phyloP scores from a whole-genome alignment of 2,329 filamentous ascomycete genomes.

The Phaeosphaeriaceae sp. region DNA sequence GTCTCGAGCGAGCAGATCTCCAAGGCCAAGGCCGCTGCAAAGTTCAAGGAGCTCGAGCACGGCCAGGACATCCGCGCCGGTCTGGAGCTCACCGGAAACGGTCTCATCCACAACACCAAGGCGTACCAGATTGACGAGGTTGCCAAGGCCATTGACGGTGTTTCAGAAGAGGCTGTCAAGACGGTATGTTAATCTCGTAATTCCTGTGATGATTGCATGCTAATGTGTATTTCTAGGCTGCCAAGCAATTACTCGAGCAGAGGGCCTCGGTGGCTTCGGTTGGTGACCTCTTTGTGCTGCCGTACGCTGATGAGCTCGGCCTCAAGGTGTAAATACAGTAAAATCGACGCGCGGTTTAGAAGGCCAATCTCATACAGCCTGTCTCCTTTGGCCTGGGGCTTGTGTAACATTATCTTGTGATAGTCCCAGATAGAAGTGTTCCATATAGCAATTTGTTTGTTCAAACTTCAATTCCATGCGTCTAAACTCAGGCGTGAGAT shows the following conservation, averaged over 20 bases:
- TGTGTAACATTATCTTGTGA: conserved; percentile 53
- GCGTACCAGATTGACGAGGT: conserved; percentile 83
- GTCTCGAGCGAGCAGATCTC: conserved; percentile 84
- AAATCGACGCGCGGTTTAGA: conserved; percentile 30
- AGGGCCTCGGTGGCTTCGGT: conserved; percentile 91
- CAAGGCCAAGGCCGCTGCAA: conserved; percentile 91
- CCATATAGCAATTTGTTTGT: conserved; percentile 46
- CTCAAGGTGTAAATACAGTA: conserved; percentile 80
- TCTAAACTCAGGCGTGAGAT: neutral
- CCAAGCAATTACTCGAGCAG: conserved; percentile 83
- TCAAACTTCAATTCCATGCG: conserved; percentile 12
- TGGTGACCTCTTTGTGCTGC: conserved; percentile 88
- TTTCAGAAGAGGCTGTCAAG: conserved; percentile 85
- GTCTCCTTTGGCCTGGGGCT: conserved; percentile 29
- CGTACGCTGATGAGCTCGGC: conserved; percentile 92
- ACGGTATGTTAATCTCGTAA: conserved; percentile 65
- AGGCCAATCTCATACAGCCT: conserved; percentile 33
- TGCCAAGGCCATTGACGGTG: conserved; percentile 78
- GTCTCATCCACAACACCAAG: conserved; percentile 81
- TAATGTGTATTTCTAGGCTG: conserved; percentile 65
- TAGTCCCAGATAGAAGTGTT: conserved; percentile 50
- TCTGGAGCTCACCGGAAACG: conserved; percentile 82
- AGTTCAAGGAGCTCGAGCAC: conserved; percentile 86
- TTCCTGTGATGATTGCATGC: conserved; percentile 12
- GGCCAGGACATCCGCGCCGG: conserved; percentile 79